These are phyloP conservation scores for Amaranthus hypochondriacus DNA, from an alignment of 148 eudicot species.

Conservation along the genomic window DNA sequence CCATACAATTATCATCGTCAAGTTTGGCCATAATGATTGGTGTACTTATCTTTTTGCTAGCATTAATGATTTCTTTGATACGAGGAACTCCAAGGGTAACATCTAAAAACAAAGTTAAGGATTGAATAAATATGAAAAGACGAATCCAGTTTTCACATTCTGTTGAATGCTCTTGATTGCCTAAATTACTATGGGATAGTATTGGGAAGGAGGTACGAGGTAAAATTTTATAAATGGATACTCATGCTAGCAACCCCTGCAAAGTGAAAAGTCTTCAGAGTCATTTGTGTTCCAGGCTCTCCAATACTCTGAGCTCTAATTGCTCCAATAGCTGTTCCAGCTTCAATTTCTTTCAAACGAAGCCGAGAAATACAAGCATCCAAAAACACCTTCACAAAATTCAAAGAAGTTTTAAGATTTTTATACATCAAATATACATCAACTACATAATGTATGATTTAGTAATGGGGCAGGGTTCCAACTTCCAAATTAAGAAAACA, in stretches of 20 bases:
- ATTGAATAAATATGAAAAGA: constrained; percentile 8
- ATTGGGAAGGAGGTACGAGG: neutral
- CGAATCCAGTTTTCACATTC: neutral
- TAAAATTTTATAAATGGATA: constrained; percentile 42
- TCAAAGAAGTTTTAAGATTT: constrained; percentile 1
- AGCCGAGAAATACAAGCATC: constrained; percentile 77
- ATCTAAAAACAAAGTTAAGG: constrained; percentile 63
- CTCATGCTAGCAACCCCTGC: constrained; percentile 99
- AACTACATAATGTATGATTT: neutral
- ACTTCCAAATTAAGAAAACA: no score
- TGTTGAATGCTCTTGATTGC: neutral
- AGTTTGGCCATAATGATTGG: constrained; percentile 77
- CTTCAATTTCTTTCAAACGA: constrained; percentile 70
- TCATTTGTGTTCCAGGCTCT: constrained; percentile 99
- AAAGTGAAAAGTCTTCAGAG: constrained; percentile 94
- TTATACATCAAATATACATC: neutral
- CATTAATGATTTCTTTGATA: constrained; percentile 84
- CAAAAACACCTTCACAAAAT: constrained; percentile 54
- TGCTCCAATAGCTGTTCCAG: constrained; percentile 95
- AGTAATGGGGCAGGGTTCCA: neutral
- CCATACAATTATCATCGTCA: constrained; percentile 33
- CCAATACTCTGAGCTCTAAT: constrained; percentile 99
- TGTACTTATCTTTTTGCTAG: constrained; percentile 83
- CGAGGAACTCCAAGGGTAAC: constrained; percentile 99
- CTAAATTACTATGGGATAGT: neutral